phyloP scores from a whole-genome alignment of 352 stramenopile genomes.

The Globisporangium paroecandrum region DNA sequence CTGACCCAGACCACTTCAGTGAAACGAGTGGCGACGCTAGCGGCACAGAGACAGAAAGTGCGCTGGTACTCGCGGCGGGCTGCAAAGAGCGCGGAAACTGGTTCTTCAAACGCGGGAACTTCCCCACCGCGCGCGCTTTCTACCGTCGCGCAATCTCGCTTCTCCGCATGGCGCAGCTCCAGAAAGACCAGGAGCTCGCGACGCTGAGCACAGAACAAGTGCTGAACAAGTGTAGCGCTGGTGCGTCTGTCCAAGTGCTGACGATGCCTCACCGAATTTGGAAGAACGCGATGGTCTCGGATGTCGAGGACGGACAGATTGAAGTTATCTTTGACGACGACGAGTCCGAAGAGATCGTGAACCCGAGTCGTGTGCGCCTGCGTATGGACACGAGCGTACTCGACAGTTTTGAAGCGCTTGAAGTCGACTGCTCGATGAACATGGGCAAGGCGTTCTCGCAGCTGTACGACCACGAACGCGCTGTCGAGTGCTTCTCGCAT shows the following conservation, averaged over 20 bases:
- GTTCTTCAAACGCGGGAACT: constrained; percentile 65
- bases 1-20: constrained; percentile 18
- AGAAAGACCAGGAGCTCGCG: constrained; percentile 37
- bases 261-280: constrained; percentile 20
- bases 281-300: constrained; percentile 60
- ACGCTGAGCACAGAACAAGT: constrained; percentile 30
- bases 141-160: constrained; percentile 60
- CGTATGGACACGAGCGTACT: constrained; percentile 54
- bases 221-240: constrained; percentile 40
- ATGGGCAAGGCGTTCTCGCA: constrained; percentile 70
- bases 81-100: constrained; percentile 56
- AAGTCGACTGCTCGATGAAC: constrained; percentile 78
- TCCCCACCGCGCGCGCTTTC: constrained; percentile 48
- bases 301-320: constrained; percentile 41
- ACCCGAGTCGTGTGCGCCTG: constrained; percentile 44
- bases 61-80: constrained; percentile 22
- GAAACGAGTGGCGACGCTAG: neutral
- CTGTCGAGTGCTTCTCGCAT: constrained; percentile 58
- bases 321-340: constrained; percentile 67
- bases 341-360: constrained; percentile 47
- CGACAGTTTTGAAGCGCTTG: constrained; percentile 43
- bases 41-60: constrained; percentile 4
- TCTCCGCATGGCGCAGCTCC: constrained; percentile 38
- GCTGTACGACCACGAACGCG: constrained; percentile 49
- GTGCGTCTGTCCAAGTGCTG: constrained; percentile 51